phyloP scores from a whole-genome alignment of 805 yeast genomes.

The Lipomyces oligophaga region DNA sequence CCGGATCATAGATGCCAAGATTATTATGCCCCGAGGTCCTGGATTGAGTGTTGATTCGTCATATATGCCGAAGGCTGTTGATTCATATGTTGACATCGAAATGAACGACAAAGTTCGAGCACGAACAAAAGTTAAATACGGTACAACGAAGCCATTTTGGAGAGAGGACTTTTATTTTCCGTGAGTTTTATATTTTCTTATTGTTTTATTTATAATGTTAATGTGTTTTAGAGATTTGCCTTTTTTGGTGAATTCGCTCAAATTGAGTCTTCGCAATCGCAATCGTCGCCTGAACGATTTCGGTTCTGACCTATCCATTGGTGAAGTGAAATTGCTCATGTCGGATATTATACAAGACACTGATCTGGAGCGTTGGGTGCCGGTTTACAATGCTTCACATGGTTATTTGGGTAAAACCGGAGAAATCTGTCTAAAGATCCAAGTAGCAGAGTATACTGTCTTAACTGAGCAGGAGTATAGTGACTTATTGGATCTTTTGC shows the following conservation, averaged over 20 bases:
- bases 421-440: slow-evolving; percentile 33
- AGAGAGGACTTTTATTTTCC: slow-evolving; percentile 66
- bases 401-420: slow-evolving; percentile 24
- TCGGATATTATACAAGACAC: slow-evolving; percentile 18
- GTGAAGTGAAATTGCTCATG: slow-evolving; percentile 23
- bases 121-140: slow-evolving; percentile 61
- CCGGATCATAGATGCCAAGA: slow-evolving; percentile 22
- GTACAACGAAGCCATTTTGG: slow-evolving; percentile 67
- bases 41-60: slow-evolving; percentile 13
- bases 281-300: slow-evolving; percentile 12
- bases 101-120: slow-evolving; percentile 77
- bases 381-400: slow-evolving; percentile 20
- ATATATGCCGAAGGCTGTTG: slow-evolving; percentile 12
- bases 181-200: slow-evolving; percentile 47
- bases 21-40: slow-evolving; percentile 18
- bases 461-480: slow-evolving; percentile 58
- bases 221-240: slow-evolving; percentile 50
- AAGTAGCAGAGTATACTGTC: slow-evolving; percentile 32
- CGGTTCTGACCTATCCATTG: slow-evolving; percentile 14
- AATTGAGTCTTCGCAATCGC: slow-evolving; percentile 20
- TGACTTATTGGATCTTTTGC: slow-evolving; percentile 58
- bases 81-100: slow-evolving; percentile 61
- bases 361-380: slow-evolving; percentile 34
- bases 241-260: slow-evolving; percentile 28
- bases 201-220: slow-evolving; percentile 25